Percentiles rank a stretch among this genome's conserved stretches.
These are phyloP conservation scores for Acorus gramineus DNA, from an alignment of 106 monocot species.

Conservation along the genomic window DNA sequence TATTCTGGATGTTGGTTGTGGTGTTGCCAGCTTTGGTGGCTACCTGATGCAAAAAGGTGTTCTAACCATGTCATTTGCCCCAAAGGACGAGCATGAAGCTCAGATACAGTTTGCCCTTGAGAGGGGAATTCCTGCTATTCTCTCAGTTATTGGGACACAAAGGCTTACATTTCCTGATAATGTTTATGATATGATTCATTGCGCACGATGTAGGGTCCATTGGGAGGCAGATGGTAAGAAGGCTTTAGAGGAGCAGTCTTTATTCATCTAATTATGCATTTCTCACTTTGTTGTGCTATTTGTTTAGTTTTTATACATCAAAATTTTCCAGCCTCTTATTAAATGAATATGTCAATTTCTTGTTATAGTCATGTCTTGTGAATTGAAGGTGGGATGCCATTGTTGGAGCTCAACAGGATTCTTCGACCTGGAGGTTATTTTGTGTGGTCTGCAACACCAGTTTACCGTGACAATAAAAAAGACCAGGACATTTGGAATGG, in stretches of 20 bases:
- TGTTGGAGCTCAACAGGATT: constrained; percentile 87
- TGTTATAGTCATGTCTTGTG: no score
- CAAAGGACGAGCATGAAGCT: constrained; percentile 91
- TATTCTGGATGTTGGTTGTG: constrained; percentile 94
- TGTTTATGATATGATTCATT: constrained; percentile 77
- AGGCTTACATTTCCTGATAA: constrained; percentile 76
- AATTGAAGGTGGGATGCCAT: constrained; percentile 70
- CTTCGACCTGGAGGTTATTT: constrained; percentile 87
- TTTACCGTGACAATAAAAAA: constrained; percentile 64
- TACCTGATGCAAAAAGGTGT: constrained; percentile 60
- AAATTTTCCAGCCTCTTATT: neutral
- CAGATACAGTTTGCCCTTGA: constrained; percentile 96
- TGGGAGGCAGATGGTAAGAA: constrained; percentile 87
- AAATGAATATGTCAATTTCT: no score
- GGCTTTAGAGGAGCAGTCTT: neutral
- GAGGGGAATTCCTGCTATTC: constrained; percentile 78
- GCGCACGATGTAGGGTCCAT: constrained; percentile 78
- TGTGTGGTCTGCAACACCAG: constrained; percentile 96
- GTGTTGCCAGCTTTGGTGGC: constrained; percentile 96
- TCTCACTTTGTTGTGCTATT: constrained; percentile 2
- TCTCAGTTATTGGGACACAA: constrained; percentile 71
- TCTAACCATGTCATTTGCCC: constrained; percentile 82
- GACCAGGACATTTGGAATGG: constrained; percentile 73
- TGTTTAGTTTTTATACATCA: neutral
- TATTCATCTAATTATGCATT: neutral